Conservation (phyloP, 495 filamentous ascomycete species). For the Glutinoglossum americanum region DNA sequence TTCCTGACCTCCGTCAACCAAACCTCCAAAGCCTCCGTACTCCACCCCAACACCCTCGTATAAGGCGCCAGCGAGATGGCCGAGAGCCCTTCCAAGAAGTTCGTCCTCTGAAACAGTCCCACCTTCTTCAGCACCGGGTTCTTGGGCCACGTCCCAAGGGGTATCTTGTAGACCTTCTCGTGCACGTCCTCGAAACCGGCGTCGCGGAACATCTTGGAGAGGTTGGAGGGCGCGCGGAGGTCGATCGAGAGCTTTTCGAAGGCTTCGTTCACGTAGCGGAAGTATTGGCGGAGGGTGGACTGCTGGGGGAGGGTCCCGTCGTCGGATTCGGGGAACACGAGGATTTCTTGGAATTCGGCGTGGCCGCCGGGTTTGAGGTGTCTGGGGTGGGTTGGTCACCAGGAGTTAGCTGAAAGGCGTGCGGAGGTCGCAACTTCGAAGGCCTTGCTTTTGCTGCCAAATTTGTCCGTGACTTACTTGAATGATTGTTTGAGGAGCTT, state of each 20-base stretch:
- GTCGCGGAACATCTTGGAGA: constrained; percentile 11
- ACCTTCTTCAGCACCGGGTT: constrained; percentile 8
- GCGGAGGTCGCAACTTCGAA: too few relatives aligned
- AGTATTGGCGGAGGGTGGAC: constrained; percentile 15
- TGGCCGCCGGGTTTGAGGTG: constrained; percentile 27
- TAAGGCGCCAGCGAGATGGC: constrained; percentile 24
- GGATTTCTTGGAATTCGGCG: constrained; percentile 30
- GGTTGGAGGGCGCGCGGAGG: constrained; percentile 8
- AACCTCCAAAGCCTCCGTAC: constrained; percentile 26
- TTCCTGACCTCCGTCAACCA: constrained; percentile 29
- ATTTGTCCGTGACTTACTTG: constrained; percentile 9
- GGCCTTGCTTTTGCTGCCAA: too few relatives aligned
- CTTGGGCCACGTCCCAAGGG: constrained; percentile 14
- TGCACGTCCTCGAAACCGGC: constrained; percentile 19
- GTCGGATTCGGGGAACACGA: constrained; percentile 19
- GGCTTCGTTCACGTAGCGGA: constrained; percentile 9
- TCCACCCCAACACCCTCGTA: constrained; percentile 33
- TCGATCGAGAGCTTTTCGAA: constrained; percentile 9
- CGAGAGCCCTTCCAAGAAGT: constrained; percentile 23
- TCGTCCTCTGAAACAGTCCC: constrained; percentile 11
- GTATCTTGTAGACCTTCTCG: constrained; percentile 10
- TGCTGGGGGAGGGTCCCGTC: constrained; percentile 19
- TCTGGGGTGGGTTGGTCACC: neutral
- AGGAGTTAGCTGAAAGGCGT: neutral
- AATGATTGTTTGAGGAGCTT: constrained; percentile 14